phyloP scores from a whole-genome alignment of 2,329 filamentous ascomycete species.

The Xylariaceae sp. region DNA sequence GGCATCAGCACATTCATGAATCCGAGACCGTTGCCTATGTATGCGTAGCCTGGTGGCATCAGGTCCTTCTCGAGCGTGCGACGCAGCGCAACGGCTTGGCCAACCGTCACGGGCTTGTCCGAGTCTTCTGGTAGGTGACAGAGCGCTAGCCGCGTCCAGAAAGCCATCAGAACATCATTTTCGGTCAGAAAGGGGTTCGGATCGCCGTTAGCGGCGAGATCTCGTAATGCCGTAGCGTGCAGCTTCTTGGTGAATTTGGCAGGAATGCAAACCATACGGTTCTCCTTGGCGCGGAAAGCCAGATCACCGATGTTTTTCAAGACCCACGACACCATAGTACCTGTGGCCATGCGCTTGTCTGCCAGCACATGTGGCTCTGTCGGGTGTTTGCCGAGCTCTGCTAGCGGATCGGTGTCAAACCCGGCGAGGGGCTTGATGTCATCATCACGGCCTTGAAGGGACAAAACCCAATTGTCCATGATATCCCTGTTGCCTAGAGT shows the following conservation, averaged over 20 bases:
- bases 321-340: constrained; percentile 27
- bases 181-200: constrained; percentile 34
- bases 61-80: constrained; percentile 32
- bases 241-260: constrained; percentile 25
- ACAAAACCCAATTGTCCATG: constrained; percentile 39
- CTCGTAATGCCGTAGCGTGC: constrained; percentile 25
- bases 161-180: constrained; percentile 38
- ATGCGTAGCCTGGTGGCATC: neutral
- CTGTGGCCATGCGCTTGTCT: constrained; percentile 16
- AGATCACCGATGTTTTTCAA: constrained; percentile 29
- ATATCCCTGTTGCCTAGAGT: constrained; percentile 38
- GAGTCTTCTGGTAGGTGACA: constrained; percentile 16
- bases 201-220: constrained; percentile 19
- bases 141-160: constrained; percentile 32
- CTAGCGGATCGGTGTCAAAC: constrained; percentile 33
- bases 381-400: constrained; percentile 21
- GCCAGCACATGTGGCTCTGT: constrained; percentile 26
- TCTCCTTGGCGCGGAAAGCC: constrained; percentile 29
- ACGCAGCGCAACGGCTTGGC: neutral
- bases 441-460: constrained; percentile 36
- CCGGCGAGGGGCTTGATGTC: constrained; percentile 33
- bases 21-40: neutral
- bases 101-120: neutral
- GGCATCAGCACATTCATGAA: constrained; percentile 26
- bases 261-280: constrained; percentile 38